Base-by-base conservation (phyloP, 2,329 filamentous ascomycete genomes). In the Cytospora piceae region DNA sequence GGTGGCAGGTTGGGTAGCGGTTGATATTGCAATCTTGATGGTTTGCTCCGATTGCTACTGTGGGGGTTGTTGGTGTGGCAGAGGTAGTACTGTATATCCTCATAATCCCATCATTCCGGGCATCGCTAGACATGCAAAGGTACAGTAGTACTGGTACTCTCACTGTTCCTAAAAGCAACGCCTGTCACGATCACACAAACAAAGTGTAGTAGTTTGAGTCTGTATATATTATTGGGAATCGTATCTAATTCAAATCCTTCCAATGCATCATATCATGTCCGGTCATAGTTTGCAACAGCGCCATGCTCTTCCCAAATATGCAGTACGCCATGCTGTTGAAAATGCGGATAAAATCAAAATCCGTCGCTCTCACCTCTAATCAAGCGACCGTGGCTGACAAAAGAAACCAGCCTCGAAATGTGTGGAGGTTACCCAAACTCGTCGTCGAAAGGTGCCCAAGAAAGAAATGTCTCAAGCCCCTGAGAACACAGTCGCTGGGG, bases 241-340 rank as follows among this genome's bases (percentile, higher is more conserved):
- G 9, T 46, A 46, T n/a, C 8, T 22, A 46, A 20, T 22, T 46
- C 31, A 22, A 46, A 11, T n/a, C n/a, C 6, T n/a, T 46, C 11
- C 20, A 46, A 46, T n/a, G 8, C n/a, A 8, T 46, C 42, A 46
- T 29, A 29, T 20, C 32, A 34, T 46, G n/a, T n/a, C 17, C 42
- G 11, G 42, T 46, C 42, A 20, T 22, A 46, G 6, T 46, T 11
- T 46, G 42, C 20, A 46, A 46, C 42, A 1, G 42, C 42, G 42
- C 42, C 42, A 46, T 22, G 42, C 42, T 22, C 8, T 15, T 46
- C 42, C n/a, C 20, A 46, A 46, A 46, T 46, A 46, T 46, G 42
- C 42, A 22, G 42, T 15, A 9, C 56, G 60, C 64, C 64, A 52
- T 66, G 64, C 64, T 56, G 29, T 39, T 64, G 64, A 34, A 64